These are phyloP conservation scores for Boletales sp. DNA, from an alignment of 768 basidiomycete species.

Conservation along the genomic window DNA sequence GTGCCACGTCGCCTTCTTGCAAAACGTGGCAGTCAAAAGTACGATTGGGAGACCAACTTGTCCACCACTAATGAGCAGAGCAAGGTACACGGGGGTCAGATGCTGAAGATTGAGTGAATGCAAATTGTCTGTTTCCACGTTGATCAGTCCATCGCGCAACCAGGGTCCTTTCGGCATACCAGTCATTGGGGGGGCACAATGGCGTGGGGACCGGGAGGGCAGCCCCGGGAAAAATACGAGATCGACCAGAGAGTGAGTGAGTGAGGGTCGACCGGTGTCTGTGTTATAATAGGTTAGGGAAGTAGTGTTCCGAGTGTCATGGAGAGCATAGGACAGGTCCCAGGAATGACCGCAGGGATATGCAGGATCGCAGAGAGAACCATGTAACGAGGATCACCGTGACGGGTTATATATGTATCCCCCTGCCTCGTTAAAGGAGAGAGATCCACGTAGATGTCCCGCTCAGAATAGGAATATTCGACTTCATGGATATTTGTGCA, in stretches of 20 bases:
- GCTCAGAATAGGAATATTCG: constrained; percentile 14
- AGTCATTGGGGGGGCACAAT: constrained; percentile 2
- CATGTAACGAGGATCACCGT: constrained; percentile 9
- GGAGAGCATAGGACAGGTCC: constrained; percentile 5
- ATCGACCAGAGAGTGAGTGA: neutral
- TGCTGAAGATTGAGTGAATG: constrained; percentile 22
- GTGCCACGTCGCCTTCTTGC: constrained; percentile 42
- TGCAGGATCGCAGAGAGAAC: constrained; percentile 1
- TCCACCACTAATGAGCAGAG: constrained; percentile 49
- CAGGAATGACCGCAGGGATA: constrained; percentile 4
- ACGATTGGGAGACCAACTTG: constrained; percentile 50
- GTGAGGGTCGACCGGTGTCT: neutral
- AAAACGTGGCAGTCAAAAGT: constrained; percentile 42
- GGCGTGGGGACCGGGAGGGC: neutral
- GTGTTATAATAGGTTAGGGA: constrained; percentile 1
- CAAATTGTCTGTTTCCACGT: constrained; percentile 1
- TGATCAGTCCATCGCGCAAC: neutral
- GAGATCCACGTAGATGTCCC: constrained; percentile 16
- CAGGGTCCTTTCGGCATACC: constrained; percentile 9
- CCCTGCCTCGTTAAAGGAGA: constrained; percentile 1
- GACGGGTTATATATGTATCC: constrained; percentile 25
- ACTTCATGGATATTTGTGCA: constrained; percentile 9
- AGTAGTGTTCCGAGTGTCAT: constrained; percentile 3
- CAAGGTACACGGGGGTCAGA: constrained; percentile 40
- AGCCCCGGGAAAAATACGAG: neutral